Base-by-base conservation (phyloP, 2,329 filamentous ascomycete genomes). In the Colletotrichum incanum region DNA sequence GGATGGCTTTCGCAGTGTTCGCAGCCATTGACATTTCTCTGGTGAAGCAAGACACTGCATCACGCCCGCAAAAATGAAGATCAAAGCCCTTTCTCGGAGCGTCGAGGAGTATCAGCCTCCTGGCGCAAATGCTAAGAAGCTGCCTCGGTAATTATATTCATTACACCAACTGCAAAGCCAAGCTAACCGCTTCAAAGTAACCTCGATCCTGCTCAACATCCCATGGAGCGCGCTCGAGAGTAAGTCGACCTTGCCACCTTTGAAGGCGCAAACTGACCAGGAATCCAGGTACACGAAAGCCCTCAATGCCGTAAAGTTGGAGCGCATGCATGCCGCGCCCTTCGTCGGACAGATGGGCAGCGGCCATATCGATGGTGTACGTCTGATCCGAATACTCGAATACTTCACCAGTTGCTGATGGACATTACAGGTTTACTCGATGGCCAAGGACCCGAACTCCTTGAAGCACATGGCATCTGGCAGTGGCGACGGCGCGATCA, bases 401-500 rank as follows among this genome's bases (percentile, higher is more conserved):
- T 8, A 23, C 39, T 16, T 39, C 26, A 52, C 54, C 23, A 4
- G 16, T 8, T 61, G 26, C 70, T 72, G 43, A 72, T 47, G 23
- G 16, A 5, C 3, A 23, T 37, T 7, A 31, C n/a, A 73, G 67
- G 83, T 85, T 45, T 96, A 96, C 81, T 90, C 90, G 45, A 90
- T 96, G 81, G 92, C 93, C 72, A 95, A 95, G 81, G 94, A 96
- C 76, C 93, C 93, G 8, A 91, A 90, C 76, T 92, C 91, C 9
- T 83, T 96, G 34, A 89, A 94, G 76, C 87, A 92, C 69, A 90
- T 95, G 76, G 94, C 95, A 8, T 96, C 93, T 78, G 95, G 94
- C 54, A 94, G 93, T 76, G 95, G 95, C 74, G 96, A 99, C 82
- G 96, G 96, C 75, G 91, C 98, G 12, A 90, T 99, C 70, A 99